Conservation (phyloP, 352 stramenopile species). For the Pythium volutum region DNA sequence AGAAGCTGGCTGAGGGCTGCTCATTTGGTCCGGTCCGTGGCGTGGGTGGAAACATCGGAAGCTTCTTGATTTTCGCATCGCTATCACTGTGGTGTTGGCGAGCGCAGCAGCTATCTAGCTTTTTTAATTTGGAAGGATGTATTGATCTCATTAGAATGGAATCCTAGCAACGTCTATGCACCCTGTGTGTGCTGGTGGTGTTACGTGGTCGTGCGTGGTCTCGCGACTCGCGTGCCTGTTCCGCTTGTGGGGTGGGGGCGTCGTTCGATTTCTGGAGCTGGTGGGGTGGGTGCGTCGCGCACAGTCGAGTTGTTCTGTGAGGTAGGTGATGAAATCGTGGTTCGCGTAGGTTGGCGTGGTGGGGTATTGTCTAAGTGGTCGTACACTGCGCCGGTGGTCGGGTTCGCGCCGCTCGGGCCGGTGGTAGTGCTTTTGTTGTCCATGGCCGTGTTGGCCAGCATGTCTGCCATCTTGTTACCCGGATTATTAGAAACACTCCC, state of each 20-base stretch:
- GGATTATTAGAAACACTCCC: no score
- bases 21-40: no score
- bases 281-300: neutral
- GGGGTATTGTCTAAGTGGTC: neutral
- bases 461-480: constrained; percentile 7
- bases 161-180: neutral
- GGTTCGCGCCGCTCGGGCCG: neutral
- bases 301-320: neutral
- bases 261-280: neutral
- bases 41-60: no score
- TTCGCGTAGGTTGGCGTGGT: neutral
- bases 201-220: neutral
- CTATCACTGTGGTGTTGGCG: no score
- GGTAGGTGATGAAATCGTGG: neutral
- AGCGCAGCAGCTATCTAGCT: no score
- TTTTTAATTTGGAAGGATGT: neutral
- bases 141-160: neutral
- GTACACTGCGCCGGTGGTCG: neutral
- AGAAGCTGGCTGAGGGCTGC: no score
- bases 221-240: neutral
- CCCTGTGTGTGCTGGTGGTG: neutral
- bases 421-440: neutral
- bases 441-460: neutral
- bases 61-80: no score
- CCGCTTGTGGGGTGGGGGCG: neutral